Evolutionary conservation across 2,329 filamentous ascomycete species (phyloP), one percentile per base, ranked within the genome.

Genomic region (Ceratocystis alfenasii): DNA sequence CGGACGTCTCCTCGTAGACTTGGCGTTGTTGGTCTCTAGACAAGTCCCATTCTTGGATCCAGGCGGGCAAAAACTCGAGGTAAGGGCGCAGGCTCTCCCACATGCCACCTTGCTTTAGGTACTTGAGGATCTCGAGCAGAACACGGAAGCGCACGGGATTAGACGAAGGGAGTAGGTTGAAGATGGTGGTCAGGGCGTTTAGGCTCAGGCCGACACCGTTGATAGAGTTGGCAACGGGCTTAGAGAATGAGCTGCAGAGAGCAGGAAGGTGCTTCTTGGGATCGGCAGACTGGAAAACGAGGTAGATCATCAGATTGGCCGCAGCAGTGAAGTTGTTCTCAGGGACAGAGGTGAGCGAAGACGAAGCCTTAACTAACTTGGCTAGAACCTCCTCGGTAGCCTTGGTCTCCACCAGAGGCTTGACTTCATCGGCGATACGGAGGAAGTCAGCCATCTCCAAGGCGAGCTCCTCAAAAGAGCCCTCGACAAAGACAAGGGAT

Each of bases 261-360:
- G 84, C 83, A 68, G 90, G 88, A 70, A 99, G 86, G 79, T 94
- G 88, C 78, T 88, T 89, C 76, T 90, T 87, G 70, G 88, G 84
- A 72, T 92, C 89, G 72, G 88, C 85, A 68, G 91, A 90, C 78
- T 95, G 90, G 72, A 90, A 83, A 71, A 95, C 85, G 68, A 99
- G 87, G 80, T 96, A 90, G 74, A 97, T 87, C 75, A 99, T 87
- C 71, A 97, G 87, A 79, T 99, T 97, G 80, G 96, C 96, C 68
- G 93, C 90, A 68, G 93, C 88, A 68, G 90, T 92, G 76, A 96
- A 94, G 77, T 97, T 93, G 83, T 94, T 95, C 82, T 99, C 94
- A 67, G 93, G 90, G 66, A 91, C 89, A 69, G 83, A 83, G 77
- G 92, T 95, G 74, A 99, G 81, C 63, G 83, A 83, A 64, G 83